A percentile compares a stretch with the other conserved stretches of the same genome.
Evolutionary conservation across 306 rosid genomes (phyloP).

Genomic region (Rubus idaeus): DNA sequence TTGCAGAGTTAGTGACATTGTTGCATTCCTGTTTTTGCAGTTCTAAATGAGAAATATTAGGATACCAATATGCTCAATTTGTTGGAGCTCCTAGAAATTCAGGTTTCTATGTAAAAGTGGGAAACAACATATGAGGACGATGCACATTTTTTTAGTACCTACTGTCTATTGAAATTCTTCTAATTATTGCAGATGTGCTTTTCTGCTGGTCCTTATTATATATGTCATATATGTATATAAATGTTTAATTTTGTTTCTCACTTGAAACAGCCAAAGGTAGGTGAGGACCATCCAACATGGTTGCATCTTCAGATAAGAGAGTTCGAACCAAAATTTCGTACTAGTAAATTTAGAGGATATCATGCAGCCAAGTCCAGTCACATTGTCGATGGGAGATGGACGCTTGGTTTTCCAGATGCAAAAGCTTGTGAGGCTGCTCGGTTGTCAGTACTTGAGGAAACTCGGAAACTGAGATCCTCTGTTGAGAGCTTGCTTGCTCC

Average conservation of each 20-base stretch:
- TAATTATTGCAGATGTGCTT: slow-evolving; percentile 1
- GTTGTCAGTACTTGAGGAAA: slow-evolving; percentile 51
- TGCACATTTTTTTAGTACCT: neutral
- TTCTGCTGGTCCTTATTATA: neutral
- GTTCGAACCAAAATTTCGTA: slow-evolving; percentile 47
- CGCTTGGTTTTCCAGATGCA: slow-evolving; percentile 64
- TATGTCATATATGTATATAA: neutral
- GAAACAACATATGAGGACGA: neutral
- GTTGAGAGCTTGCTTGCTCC: slow-evolving; percentile 59
- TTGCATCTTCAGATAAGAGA: slow-evolving; percentile 75
- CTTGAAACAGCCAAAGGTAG: slow-evolving; percentile 66
- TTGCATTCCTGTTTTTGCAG: neutral
- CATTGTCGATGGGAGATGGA: slow-evolving; percentile 74
- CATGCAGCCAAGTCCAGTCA: slow-evolving; percentile 35
- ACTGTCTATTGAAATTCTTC: neutral
- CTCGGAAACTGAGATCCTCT: slow-evolving; percentile 62
- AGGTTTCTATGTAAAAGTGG: neutral
- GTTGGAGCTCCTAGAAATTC: neutral
- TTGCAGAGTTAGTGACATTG: neutral
- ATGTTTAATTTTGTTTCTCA: neutral
- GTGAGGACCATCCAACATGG: slow-evolving; percentile 70
- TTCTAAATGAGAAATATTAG: neutral
- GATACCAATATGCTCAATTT: neutral
- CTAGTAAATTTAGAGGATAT: slow-evolving; percentile 38
- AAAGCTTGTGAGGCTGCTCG: slow-evolving; percentile 67